phyloP scores from a whole-genome alignment of 1,284 basidiomycete species.

The Tilletiaria anomala region DNA sequence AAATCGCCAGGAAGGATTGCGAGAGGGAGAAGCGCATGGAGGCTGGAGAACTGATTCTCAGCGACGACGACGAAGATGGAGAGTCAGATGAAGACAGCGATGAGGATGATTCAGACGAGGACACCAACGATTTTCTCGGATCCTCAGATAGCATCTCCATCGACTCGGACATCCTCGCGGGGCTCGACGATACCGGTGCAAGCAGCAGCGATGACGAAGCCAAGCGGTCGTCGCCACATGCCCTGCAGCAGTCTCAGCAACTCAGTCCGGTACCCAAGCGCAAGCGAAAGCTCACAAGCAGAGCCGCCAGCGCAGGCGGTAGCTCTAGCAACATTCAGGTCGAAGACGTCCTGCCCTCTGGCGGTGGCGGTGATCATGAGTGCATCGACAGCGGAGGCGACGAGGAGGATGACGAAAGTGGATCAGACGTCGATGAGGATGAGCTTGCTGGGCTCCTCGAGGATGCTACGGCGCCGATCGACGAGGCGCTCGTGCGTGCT shows the following conservation, averaged over 20 bases:
- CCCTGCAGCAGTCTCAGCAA: too few relatives aligned
- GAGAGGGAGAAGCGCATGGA: not conserved
- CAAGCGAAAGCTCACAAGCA: not conserved
- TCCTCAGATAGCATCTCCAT: not conserved
- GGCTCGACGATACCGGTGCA: not conserved
- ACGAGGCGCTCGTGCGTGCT: not conserved
- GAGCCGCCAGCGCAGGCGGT: not conserved
- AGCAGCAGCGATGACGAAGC: too few relatives aligned
- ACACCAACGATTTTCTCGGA: constrained; percentile 1
- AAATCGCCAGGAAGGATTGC: too few relatives aligned
- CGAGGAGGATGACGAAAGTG: not conserved
- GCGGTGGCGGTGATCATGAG: not conserved
- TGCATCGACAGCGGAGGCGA: not conserved
- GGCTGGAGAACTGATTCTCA: constrained; percentile 12
- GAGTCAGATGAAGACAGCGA: constrained; percentile 5
- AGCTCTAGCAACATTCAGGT: not conserved
- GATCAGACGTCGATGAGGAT: not conserved
- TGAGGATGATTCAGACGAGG: not conserved
- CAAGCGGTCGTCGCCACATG: too few relatives aligned
- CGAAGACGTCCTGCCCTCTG: not conserved
- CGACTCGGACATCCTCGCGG: constrained; percentile 1
- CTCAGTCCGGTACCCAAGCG: not conserved
- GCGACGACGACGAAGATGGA: constrained; percentile 11
- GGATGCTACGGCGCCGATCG: not conserved
- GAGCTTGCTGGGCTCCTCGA: not conserved